Evolutionary conservation across 257 asterid species (phyloP), one percentile per base, ranked within the genome.

Genomic region (Striga asiatica): DNA sequence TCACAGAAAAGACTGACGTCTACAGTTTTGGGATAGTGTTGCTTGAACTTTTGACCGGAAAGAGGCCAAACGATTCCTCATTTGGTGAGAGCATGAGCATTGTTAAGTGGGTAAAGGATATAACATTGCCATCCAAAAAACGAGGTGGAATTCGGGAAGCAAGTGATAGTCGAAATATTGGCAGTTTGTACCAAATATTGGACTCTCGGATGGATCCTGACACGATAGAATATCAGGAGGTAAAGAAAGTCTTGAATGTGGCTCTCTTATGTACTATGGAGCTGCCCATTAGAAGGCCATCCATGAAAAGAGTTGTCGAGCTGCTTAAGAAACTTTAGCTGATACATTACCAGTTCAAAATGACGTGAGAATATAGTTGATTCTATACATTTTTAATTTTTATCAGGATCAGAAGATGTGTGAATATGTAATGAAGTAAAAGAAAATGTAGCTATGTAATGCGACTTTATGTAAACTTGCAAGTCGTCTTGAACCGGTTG

Each of bases 11-110:
- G 70, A 77, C 88, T 29, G 95, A 85, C 8, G 93, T 85, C 2
- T 85, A 85, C 39, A 84, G 94, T 65, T 84, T 76, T 2, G 94
- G 94, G 1, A 81, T 84, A 34, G 78, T 84, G 74, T 39, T 85
- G n/a, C 23, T 85, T 71, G 95, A 85, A 59, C 70, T 85, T 22
- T 37, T 85, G 35, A 75, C 75, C 0, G 89, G 95, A 24, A 81
- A 64, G 66, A 64, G 73, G 73, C 82, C 89, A 4, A 76, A 69
- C 20, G 86, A 81, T 34, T 57, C 65, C 8, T 73, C 52, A 0
- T 79, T 81, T 1, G 93, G 85, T 0, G 89, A 75, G 67, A 71
- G 76, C 60, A 77, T 55, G 61, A 82, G 76, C 64, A 75, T 85
- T 4, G 86, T 81, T 8, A 71, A 72, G 68, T 85, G 92, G 92